Conservation (phyloP, 805 yeast genomes). For the Metschnikowia anglica region DNA sequence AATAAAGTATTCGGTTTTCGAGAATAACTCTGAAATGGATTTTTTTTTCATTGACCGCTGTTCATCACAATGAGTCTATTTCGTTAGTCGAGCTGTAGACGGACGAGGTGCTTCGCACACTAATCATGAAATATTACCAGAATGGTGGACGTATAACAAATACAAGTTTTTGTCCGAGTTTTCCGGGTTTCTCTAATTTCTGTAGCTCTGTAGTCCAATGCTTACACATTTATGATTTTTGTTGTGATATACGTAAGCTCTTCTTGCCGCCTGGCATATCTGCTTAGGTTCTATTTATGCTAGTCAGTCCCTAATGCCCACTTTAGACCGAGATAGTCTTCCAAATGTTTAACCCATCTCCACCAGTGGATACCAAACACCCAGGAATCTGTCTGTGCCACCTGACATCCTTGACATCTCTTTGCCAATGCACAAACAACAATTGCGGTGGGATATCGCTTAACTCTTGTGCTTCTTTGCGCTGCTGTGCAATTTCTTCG, state of each 20-base stretch:
- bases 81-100: too few species aligned
- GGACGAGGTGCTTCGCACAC: too few species aligned
- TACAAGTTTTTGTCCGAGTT: too few species aligned
- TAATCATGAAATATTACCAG: too few species aligned
- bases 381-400: constrained; percentile 99
- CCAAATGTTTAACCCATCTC: constrained; percentile 93
- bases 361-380: constrained; percentile 88
- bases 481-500: constrained; percentile 88
- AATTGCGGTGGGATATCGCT: constrained; percentile 93
- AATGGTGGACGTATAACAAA: too few species aligned
- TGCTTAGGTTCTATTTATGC: constrained; percentile 1
- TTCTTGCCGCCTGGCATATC: constrained; percentile 1
- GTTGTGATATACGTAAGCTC: constrained; percentile 1
- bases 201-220: neutral
- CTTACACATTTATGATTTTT: neutral
- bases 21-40: too few species aligned
- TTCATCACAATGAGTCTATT: too few species aligned
- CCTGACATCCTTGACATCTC: constrained; percentile 94
- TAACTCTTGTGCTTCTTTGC: constrained; percentile 72
- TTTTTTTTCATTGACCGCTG: too few species aligned
- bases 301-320: neutral
- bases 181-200: neutral
- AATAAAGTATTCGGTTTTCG: too few species aligned
- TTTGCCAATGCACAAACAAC: constrained; percentile 97
- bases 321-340: constrained; percentile 89